Percentiles rank a stretch among this genome's conserved stretches.
These are phyloP conservation scores for Wickerhamomyces tratensis DNA, from an alignment of 805 yeast species.

Conservation along the genomic window DNA sequence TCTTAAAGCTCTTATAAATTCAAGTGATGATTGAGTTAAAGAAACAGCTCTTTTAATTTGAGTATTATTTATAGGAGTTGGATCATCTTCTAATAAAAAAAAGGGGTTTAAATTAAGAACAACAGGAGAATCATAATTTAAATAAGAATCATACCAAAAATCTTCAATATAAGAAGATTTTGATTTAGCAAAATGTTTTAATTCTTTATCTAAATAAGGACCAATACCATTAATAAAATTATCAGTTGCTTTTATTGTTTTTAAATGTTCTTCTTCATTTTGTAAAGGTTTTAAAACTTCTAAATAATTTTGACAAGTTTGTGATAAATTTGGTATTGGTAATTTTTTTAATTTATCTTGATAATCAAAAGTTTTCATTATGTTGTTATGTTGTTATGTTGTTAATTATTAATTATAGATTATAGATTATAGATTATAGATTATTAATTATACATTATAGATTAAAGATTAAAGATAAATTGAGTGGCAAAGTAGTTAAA, in stretches of 20 bases:
- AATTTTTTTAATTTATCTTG: constrained; percentile 54
- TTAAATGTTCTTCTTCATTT: constrained; percentile 57
- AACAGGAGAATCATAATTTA: constrained; percentile 81
- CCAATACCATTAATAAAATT: constrained; percentile 46
- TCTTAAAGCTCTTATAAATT: constrained; percentile 73
- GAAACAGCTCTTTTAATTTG: constrained; percentile 80
- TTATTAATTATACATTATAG: too few species aligned
- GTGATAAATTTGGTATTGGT: constrained; percentile 71
- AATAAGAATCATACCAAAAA: constrained; percentile 88
- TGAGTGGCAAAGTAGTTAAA: too few species aligned
- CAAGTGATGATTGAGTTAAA: constrained; percentile 63
- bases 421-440: too few species aligned
- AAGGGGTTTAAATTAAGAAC: constrained; percentile 90
- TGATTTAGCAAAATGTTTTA: constrained; percentile 50
- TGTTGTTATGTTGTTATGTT: neutral
- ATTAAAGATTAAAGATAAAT: too few species aligned
- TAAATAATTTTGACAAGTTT: constrained; percentile 59
- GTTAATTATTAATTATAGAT: too few species aligned
- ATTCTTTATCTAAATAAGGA: constrained; percentile 49
- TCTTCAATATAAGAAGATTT: constrained; percentile 83
- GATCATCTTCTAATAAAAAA: constrained; percentile 85
- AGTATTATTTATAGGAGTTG: constrained; percentile 38
- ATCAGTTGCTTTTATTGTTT: constrained; percentile 49
- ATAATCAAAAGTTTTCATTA: constrained; percentile 39
- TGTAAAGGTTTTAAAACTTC: constrained; percentile 71